A percentile compares a stretch with the other conserved stretches of the same genome.
phyloP scores from a whole-genome alignment of 1,284 basidiomycete species.

The Moesziomyces sp. region DNA sequence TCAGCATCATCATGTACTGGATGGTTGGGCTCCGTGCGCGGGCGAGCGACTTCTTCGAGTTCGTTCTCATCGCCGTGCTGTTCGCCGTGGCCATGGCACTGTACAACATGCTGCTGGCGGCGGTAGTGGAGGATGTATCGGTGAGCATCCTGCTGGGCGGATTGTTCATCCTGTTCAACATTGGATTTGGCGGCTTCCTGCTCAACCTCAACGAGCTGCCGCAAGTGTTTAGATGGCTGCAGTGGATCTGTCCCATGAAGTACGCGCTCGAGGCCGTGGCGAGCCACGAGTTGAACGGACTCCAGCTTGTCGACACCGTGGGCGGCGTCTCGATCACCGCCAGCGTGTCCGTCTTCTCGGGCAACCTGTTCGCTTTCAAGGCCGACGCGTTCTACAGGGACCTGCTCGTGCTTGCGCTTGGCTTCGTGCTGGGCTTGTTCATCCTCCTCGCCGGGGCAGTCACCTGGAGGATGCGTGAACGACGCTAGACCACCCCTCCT shows the following conservation, averaged over 20 bases:
- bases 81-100: slow-evolving; percentile 49
- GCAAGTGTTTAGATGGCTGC: slow-evolving; percentile 49
- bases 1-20: slow-evolving; percentile 51
- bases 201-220: slow-evolving; percentile 52
- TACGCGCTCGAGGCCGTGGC: slow-evolving; percentile 60
- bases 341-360: slow-evolving; percentile 41
- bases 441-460: slow-evolving; percentile 29
- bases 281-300: slow-evolving; percentile 42
- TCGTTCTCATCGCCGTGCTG: slow-evolving; percentile 50
- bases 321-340: slow-evolving; percentile 33
- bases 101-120: slow-evolving; percentile 53
- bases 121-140: slow-evolving; percentile 48
- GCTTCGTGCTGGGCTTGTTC: slow-evolving; percentile 49
- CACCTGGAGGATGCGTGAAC: slow-evolving; percentile 41
- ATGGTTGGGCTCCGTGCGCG: slow-evolving; percentile 56
- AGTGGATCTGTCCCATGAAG: slow-evolving; percentile 56
- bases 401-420: slow-evolving; percentile 50
- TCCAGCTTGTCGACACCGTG: slow-evolving; percentile 47
- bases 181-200: slow-evolving; percentile 58
- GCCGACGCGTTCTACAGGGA: slow-evolving; percentile 52
- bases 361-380: slow-evolving; percentile 50
- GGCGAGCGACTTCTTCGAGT: slow-evolving; percentile 54
- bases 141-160: slow-evolving; percentile 47
- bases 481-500: slow-evolving; percentile 1
- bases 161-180: slow-evolving; percentile 56